Evolutionary conservation across 169 alveolate genomes (phyloP), one percentile per base, ranked within the genome.

Genomic region (Amoebophrya sp.): DNA sequence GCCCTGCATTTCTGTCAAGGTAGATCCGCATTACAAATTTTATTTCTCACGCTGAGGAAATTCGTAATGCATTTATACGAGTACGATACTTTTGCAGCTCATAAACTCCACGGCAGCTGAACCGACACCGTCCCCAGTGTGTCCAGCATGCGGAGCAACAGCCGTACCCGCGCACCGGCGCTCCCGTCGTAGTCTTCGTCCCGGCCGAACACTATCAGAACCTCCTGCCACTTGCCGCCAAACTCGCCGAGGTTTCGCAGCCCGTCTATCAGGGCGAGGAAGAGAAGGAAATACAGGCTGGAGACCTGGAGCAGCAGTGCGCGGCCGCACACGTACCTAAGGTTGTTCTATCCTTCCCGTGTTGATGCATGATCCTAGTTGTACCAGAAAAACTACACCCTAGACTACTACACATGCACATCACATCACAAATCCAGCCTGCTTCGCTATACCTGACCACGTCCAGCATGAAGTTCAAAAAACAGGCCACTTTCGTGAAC

Each of bases 181-280:
- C 83, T 25, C 35, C 35, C 83, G 29, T 25, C 83, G 1, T 47
- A 7, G 18, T 47, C 66, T 47, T 47, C 66, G 29, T 7, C 29
- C 66, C 18, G 66, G 18, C 83, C 83, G 83, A 66, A 66, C 38
- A 66, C 83, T 7, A 66, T 66, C 32, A 12, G 35, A 25, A 66
- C 35, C 83, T 66, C 83, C 35, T 66, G 12, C 83, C 83, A 66
- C 83, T 66, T 66, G 83, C 83, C 83, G 10, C 83, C 83, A 1
- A 66, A 66, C 35, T 66, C 83, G 39, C 83, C 83, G 10, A 66
- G 32, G 35, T 66, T 66, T 25, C 32, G 12, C 83, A 66, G 18
- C 10, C 38, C 83, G 35, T 18, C 29, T 1, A 66, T 0, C 38
- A 18, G 35, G 32, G 83, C 83, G 35, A 2, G 10, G 35, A 66